Base-by-base conservation (phyloP, 352 stramenopile species). In the Phytophthora podocarpi region DNA sequence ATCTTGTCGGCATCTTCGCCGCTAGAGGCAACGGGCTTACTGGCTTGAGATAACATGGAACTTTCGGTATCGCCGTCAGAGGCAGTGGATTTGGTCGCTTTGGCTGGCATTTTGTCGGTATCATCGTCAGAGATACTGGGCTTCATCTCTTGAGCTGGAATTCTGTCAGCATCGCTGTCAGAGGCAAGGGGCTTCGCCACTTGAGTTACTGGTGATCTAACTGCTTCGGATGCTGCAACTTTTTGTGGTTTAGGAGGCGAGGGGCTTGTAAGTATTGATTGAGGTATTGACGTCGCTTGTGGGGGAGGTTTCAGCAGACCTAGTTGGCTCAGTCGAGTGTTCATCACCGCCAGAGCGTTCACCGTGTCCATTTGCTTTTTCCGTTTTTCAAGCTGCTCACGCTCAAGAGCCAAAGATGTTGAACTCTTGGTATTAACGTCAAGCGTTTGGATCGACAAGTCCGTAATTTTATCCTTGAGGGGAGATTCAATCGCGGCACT, bases 291-390 rank as follows among this genome's bases (percentile, higher is more conserved):
- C 34, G 43, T 24, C 26, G 32, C 24, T 36, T 55, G 59, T 40
- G 30, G 43, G 16, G 26, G 37, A 4, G 37, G 12, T 34, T 56
- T 66, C 7, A 92, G 51, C 21, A 94, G 32, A 1, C 85, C 85
- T 4, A 94, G 48, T 41, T 90, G 78, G 23, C 69, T 78, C 9
- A 94, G 51, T 23, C 74, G 80, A 2, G 58, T 78, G 59, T 92
- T 91, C 85, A 94, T 94, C 13, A 77, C 71, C 2, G 76, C 78
- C 3, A 94, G 82, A 2, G 85, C 85, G 55, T 91, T 87, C 8
- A 71, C 85, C 13, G 85, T 94, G 21, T 92, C 78, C 5, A 83
- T 48, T 45, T 93, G 85, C 36, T 87, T 91, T 34, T 83, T 82
- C 2, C 80, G 62, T 50, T 90, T 90, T 10, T 89, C 76, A 12